Evolutionary conservation across 2,329 filamentous ascomycete genomes (phyloP), one percentile per base, ranked within the genome.

Genomic region (Microcyclospora pomicola): DNA sequence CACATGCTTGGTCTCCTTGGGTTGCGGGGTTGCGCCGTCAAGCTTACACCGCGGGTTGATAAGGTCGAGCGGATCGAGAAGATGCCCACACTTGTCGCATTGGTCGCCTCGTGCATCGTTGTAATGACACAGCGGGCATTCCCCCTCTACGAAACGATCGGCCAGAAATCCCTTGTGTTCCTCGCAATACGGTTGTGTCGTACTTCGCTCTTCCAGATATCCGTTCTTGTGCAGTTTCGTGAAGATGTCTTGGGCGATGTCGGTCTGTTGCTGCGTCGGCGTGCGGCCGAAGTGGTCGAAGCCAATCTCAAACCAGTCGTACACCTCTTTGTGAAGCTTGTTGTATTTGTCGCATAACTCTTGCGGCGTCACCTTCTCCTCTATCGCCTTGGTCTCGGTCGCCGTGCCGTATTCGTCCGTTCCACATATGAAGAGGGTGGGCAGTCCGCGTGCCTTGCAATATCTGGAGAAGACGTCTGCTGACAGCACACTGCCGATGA

Each of bases 201-300:
- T 91, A 41, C 79, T 82, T 47, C 82, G 75, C 69, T 96, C 86
- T 59, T 87, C 80, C 41, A 96, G 70, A 55, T 77, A 93, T 19
- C 82, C 85, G 52, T 94, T 94, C 46, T 91, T 73, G 64, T 86
- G 72, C n/a, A 98, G 73, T 59, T 86, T 79, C 39, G 69, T 67
- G 63, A 96, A 96, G 48, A 96, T 87, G 46, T 83, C 76, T 63
- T 96, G 91, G 9, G 87, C 83, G 51, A 98, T 96, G 49, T 85
- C 75, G 15, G 86, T 95, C 63, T 96, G 91, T 53, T 91, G 75
- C 38, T 74, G 64, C 13, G 88, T 96, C 2, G 87, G 85, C 5
- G 91, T 96, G 42, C 87, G 80, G 45, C 87, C 91, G 58, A 96
- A 98, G 61, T 87, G 80, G 64, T 96, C 88, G 58, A 96, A 96